Conservation (phyloP, 78 protist genomes). For the Speleostelium caveatum region DNA sequence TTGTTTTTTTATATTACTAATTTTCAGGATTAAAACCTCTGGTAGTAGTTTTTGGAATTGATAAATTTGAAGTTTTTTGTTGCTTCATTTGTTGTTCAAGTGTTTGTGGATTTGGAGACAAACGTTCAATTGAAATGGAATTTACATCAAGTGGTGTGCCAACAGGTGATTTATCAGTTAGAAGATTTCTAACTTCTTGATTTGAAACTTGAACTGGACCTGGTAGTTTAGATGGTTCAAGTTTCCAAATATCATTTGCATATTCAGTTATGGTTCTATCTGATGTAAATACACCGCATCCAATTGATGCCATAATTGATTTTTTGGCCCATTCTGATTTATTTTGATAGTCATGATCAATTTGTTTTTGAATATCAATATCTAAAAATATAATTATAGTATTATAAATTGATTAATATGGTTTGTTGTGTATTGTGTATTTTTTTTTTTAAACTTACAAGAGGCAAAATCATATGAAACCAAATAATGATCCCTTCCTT, state of each 20-base stretch:
- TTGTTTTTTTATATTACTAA: not conserved
- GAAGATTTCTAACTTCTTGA: not conserved
- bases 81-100: not conserved
- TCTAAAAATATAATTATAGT: not conserved
- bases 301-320: conserved; percentile 61
- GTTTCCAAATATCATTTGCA: conserved; percentile 94
- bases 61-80: not conserved
- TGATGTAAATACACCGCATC: conserved; percentile 91
- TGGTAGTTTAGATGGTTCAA: conserved; percentile 61
- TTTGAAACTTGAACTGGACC: conserved; percentile 59
- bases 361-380: conserved; percentile 31
- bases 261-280: conserved; percentile 96
- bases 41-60: conserved; percentile 20
- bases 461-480: conserved; percentile 82
- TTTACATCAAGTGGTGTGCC: conserved; percentile 21
- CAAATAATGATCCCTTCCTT: conserved; percentile 86
- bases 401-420: too few relatives aligned
- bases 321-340: conserved; percentile 56
- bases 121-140: conserved; percentile 47
- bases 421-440: too few relatives aligned
- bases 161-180: not conserved
- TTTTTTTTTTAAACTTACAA: not conserved
- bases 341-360: conserved; percentile 58
- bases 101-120: conserved; percentile 12
- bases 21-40: conserved; percentile 19